These are phyloP conservation scores for Pleurostoma richardsiae DNA, from an alignment of 2,329 filamentous ascomycete species.

Conservation along the genomic window DNA sequence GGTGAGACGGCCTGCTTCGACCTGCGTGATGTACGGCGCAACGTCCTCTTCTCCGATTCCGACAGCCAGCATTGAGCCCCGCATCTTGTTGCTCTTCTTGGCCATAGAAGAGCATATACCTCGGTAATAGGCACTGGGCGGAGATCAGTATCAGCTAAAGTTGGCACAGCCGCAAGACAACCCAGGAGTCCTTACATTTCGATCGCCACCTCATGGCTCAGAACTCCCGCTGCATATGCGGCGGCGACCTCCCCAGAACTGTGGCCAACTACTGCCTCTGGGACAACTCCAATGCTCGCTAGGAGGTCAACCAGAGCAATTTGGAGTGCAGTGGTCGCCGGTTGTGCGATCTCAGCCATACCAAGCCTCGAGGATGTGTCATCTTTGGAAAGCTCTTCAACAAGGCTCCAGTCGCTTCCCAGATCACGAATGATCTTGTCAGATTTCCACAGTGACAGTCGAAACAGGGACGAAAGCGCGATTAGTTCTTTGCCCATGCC, in stretches of 20 bases:
- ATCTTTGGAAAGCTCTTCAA: neutral
- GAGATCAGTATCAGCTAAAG: no score
- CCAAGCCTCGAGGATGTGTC: neutral
- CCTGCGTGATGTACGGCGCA: slow-evolving; percentile 6
- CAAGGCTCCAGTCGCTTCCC: neutral
- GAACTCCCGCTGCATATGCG: neutral
- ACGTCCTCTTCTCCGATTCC: slow-evolving; percentile 4
- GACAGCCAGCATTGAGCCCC: slow-evolving; percentile 12
- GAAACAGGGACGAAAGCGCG: neutral
- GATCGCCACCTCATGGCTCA: neutral
- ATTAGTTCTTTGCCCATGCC: neutral
- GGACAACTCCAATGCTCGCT: slow-evolving; percentile 1
- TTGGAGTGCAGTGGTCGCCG: slow-evolving; percentile 4
- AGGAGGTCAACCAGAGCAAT: slow-evolving; percentile 4
- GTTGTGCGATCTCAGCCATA: slow-evolving; percentile 3
- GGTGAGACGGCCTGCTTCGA: slow-evolving; percentile 5
- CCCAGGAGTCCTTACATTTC: no score
- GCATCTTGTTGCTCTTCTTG: neutral
- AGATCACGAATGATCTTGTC: neutral
- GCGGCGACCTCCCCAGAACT: slow-evolving; percentile 2
- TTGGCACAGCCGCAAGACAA: no score
- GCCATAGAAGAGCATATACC: neutral
- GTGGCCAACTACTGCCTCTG: slow-evolving; percentile 6
- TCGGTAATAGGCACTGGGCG: neutral
- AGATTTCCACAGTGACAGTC: neutral